Evolutionary conservation across 225 moss, liverwort and hornwort species (phyloP).

Genomic region (Straminergon stramineum): DNA sequence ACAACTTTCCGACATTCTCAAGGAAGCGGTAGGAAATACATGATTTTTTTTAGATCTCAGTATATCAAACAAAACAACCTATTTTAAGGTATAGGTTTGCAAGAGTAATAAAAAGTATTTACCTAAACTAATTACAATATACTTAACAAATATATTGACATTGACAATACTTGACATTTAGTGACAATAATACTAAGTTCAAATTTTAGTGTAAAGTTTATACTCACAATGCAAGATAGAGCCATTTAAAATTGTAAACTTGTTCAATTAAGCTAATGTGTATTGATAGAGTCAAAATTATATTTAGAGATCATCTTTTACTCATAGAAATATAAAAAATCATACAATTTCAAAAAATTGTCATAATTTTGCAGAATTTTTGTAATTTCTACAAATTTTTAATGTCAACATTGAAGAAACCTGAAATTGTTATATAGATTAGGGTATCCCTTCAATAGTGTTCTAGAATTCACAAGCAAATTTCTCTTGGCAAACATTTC

Average conservation of each 20-base stretch:
- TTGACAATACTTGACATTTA: neutral
- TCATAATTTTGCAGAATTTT: neutral
- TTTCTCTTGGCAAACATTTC: neutral
- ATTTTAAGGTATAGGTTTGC: neutral
- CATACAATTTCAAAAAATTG: neutral
- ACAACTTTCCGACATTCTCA: too few species aligned
- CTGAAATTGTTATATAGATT: neutral
- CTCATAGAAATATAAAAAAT: neutral
- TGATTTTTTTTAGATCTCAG: too few species aligned
- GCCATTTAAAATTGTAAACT: neutral
- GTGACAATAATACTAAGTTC: neutral
- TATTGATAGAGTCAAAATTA: neutral
- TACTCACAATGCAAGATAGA: neutral
- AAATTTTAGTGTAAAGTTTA: neutral
- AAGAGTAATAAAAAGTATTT: neutral
- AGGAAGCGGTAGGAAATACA: too few species aligned
- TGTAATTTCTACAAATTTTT: neutral
- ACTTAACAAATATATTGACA: neutral
- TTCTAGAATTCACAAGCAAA: neutral
- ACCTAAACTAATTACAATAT: neutral
- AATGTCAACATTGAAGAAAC: neutral
- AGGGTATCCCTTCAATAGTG: accelerated
- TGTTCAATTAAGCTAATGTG: neutral
- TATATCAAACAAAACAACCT: too few species aligned
- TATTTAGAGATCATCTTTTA: neutral